phyloP scores from a whole-genome alignment of 148 eudicot species.

The Camellia sinensis region DNA sequence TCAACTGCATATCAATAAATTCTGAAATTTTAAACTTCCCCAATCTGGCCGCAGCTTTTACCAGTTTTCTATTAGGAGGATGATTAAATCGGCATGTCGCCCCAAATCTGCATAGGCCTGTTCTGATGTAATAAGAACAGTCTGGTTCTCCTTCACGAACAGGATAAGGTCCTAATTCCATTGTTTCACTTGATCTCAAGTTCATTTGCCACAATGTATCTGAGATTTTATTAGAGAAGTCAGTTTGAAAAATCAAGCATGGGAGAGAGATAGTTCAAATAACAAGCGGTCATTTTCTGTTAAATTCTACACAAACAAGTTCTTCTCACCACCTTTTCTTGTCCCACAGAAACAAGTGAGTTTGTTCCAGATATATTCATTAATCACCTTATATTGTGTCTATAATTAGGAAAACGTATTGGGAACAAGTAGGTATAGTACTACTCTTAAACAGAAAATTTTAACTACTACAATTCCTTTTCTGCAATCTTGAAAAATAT shows the following conservation, averaged over 20 bases:
- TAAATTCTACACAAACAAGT: background rate
- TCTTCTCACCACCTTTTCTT: background rate
- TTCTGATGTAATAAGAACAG: slow-evolving; percentile 91
- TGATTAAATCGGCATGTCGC: slow-evolving; percentile 86
- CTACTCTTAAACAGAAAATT: no score
- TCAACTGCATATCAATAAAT: background rate
- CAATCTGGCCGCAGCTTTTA: slow-evolving; percentile 29
- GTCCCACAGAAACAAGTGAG: background rate
- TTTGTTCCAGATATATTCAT: background rate
- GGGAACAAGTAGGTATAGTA: no score
- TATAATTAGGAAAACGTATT: background rate
- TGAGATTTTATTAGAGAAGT: slow-evolving; percentile 26
- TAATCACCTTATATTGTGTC: background rate
- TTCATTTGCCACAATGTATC: slow-evolving; percentile 77
- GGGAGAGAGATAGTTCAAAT: slow-evolving; percentile 12
- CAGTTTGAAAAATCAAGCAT: background rate
- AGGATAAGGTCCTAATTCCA: slow-evolving; percentile 79
- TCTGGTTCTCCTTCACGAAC: slow-evolving; percentile 95
- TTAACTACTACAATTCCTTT: background rate
- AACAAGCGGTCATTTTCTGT: background rate
- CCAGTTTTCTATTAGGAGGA: slow-evolving; percentile 87
- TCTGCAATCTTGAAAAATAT: background rate
- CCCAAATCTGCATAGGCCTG: slow-evolving; percentile 96
- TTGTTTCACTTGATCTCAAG: slow-evolving; percentile 56
- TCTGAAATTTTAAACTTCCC: background rate